Evolutionary conservation across 2,329 filamentous ascomycete species (phyloP), one percentile per base, ranked within the genome.

Genomic region (Pseudocercospora fuligena): DNA sequence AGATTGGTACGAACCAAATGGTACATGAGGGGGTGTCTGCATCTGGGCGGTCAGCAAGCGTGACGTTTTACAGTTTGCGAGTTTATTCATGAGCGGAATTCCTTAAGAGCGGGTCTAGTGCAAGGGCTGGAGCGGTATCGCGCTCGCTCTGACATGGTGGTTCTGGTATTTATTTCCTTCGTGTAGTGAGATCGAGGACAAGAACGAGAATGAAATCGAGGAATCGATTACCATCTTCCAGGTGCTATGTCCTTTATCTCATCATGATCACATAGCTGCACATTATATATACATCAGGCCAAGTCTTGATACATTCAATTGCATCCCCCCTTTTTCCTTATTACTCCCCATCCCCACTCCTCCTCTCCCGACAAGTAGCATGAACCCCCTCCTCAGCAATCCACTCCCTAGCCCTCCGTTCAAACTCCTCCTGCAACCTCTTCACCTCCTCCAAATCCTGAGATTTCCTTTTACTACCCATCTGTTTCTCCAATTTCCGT

Each of bases 311-410:
- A 27, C 27, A 27, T 27, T 27, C 27, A 27, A 6, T 3, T 27
- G 27, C 33, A 14, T 16, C 33, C 12, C 16, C 33, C 1, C 33
- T 5, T 31, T 7, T 5, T 16, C 11, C 2, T 16, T 16, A 14
- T 5, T 31, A 56, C 1, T 19, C 8, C 2, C 6, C 25, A 29
- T 31, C 54, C 14, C 54, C 31, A 11, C 27, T 19, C 46, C 64
- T 66, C 46, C 43, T 63, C 59, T 61, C 51, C 63, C 46, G 47
- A 65, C 63, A 65, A 7, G 19, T 14, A 14, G 40, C 64, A 63
- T 66, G 60, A 29, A 49, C 57, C 16, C 21, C 36, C 60, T 66
- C 43, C 60, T 62, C 64, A 2, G 12, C 21, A 27, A 49, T 56
- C 27, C 46, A 14, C 25, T 62, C 60, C 16, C 27, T 58, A 60